Conservation (phyloP, 1,139 yeast species). For the Hyphopichia buzzinii region DNA sequence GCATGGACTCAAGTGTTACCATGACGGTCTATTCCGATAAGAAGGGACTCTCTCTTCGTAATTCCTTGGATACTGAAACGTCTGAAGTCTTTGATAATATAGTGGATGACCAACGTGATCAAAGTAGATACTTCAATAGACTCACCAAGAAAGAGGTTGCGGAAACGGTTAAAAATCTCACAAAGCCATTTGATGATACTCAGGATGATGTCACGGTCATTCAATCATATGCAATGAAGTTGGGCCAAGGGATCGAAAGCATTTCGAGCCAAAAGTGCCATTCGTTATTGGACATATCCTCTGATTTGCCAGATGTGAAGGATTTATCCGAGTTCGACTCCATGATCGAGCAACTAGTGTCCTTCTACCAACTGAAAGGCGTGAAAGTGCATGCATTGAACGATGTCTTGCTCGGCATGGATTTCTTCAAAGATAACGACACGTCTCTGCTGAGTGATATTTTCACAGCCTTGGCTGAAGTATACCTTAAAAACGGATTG, state of each 20-base stretch:
- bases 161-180: conserved; percentile 8
- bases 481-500: conserved; percentile 7
- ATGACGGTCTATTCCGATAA: conserved; percentile 6
- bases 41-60: conserved; percentile 4
- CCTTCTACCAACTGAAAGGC: conserved; percentile 29
- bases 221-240: conserved; percentile 29
- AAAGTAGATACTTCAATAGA: conserved; percentile 10
- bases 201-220: conserved; percentile 16
- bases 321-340: conserved; percentile 46
- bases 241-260: conserved; percentile 24
- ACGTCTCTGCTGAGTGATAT: not conserved
- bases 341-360: conserved; percentile 48
- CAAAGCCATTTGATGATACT: conserved; percentile 4
- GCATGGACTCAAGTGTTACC: conserved; percentile 13
- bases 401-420: not conserved
- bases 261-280: conserved; percentile 9
- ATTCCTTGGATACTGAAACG: conserved; percentile 1
- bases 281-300: conserved; percentile 26
- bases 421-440: not conserved
- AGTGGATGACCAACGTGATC: conserved; percentile 6
- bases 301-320: conserved; percentile 21
- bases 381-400: conserved; percentile 9
- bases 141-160: conserved; percentile 10
- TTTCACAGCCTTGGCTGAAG: not conserved
- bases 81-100: not conserved